phyloP scores from a whole-genome alignment of 352 stramenopile species.

The Phytopythium vexans region DNA sequence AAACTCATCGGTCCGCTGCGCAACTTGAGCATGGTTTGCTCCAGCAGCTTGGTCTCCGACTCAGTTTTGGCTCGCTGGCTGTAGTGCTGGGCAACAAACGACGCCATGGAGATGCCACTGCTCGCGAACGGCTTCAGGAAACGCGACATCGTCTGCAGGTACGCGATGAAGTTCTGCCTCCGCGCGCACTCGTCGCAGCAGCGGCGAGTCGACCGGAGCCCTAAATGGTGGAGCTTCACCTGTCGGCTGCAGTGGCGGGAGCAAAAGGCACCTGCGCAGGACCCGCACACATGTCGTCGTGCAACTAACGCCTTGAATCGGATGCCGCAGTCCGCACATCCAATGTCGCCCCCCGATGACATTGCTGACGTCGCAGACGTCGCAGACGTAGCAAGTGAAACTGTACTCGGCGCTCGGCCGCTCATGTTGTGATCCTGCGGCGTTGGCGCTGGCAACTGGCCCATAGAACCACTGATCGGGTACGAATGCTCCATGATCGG shows the following conservation, averaged over 20 bases:
- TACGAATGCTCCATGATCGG: conserved; percentile 4
- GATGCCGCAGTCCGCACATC: conserved; percentile 46
- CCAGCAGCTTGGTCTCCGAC: conserved; percentile 22
- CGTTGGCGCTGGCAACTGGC: background rate
- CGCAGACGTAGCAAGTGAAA: conserved; percentile 11
- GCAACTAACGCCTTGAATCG: conserved; percentile 49
- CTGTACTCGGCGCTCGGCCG: background rate
- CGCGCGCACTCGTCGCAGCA: conserved; percentile 55
- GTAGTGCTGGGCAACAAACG: conserved; percentile 11
- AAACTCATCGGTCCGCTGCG: conserved; percentile 58
- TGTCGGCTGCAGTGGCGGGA: conserved; percentile 52
- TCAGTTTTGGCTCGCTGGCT: conserved; percentile 11
- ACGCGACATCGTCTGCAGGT: conserved; percentile 27
- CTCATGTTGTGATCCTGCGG: background rate
- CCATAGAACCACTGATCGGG: conserved; percentile 4
- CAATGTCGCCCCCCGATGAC: conserved; percentile 16
- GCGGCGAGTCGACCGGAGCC: conserved; percentile 21
- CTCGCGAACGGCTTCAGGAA: conserved; percentile 34
- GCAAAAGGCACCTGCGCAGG: conserved; percentile 57
- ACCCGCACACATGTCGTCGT: conserved; percentile 53
- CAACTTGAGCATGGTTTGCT: conserved; percentile 50
- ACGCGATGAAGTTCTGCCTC: conserved; percentile 55
- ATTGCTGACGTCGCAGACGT: conserved; percentile 10
- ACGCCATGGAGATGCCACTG: conserved; percentile 28
- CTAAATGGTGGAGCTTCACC: conserved; percentile 45